Evolutionary conservation across 2,329 filamentous ascomycete genomes (phyloP), one percentile per base, ranked within the genome.

Genomic region (Aspergillus pseudotamarii): DNA sequence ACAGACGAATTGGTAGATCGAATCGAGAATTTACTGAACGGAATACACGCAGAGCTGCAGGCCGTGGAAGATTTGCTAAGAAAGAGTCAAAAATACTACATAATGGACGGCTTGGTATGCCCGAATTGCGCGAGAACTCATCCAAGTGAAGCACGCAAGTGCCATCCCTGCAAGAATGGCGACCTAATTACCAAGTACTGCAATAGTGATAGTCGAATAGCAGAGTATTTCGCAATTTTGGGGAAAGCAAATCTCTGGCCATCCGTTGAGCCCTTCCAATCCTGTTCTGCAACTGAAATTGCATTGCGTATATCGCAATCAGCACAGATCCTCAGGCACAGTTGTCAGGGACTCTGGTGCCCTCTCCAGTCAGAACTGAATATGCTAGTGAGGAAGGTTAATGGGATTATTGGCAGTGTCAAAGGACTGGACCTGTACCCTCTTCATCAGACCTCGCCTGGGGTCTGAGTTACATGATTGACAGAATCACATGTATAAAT

Each of bases 131-230:
- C 23, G 5, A 41, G 46, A 21, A 54, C 4, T 26, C 36, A 41
- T 46, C 46, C 23, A 16, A 4, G 1, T n/a, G 3, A 0, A 21
- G 45, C 46, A 26, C 34, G 26, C 23, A 48, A 32, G 30, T 61
- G 60, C 34, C 21, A 30, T 58, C n/a, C 23, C 55, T 62, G 55
- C 30, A 48, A 16, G 1, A 62, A 55, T 21, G 58, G 14, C 11
- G 14, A 57, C 23, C 19, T 61, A 32, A 6, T 14, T 28, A 14
- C 16, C 54, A 61, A 34, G 36, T 30, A 58, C 26, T 61, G 60
- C 26, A 61, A 9, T 10, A 45, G 32, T 4, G 60, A 61, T 19
- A 16, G 19, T 28, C 56, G 55, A 5, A 23, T 62, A 23, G 55
- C 55, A 36, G 55, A 62, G 1, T 62, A 62, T 16, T 62, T 62